Conservation (phyloP, 805 yeast genomes). For the Ogataea angusta region DNA sequence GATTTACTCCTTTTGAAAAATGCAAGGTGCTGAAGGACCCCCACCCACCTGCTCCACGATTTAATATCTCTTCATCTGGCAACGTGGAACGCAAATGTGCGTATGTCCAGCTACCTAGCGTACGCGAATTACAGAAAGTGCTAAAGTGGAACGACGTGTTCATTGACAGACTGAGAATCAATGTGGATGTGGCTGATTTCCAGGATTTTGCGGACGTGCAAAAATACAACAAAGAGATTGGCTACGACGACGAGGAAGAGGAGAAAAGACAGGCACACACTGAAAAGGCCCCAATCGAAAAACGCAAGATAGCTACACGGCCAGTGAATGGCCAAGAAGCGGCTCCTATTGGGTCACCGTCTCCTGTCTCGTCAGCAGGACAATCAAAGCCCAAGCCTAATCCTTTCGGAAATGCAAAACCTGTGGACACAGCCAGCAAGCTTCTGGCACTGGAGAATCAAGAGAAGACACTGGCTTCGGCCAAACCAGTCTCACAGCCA, state of each 20-base stretch:
- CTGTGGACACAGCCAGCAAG: constrained; percentile 41
- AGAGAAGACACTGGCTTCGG: constrained; percentile 21
- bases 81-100: constrained; percentile 52
- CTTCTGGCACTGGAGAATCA: constrained; percentile 10
- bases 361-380: not conserved
- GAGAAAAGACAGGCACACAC: constrained; percentile 18
- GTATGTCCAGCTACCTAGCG: constrained; percentile 54
- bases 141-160: constrained; percentile 60
- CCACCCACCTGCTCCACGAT: constrained; percentile 26
- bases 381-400: constrained; percentile 43
- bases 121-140: constrained; percentile 53
- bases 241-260: constrained; percentile 28
- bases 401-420: constrained; percentile 80
- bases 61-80: constrained; percentile 42
- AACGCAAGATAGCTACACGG: constrained; percentile 2
- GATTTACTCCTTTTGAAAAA: constrained; percentile 56
- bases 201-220: constrained; percentile 37
- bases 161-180: constrained; percentile 35
- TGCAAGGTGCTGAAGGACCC: constrained; percentile 51
- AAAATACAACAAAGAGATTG: constrained; percentile 26
- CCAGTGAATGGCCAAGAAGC: not conserved
- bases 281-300: constrained; percentile 1
- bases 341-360: not conserved
- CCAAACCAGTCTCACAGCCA: constrained; percentile 23
- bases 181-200: constrained; percentile 36